Evolutionary conservation across 1,139 yeast genomes (phyloP), one percentile per base, ranked within the genome.

Genomic region (Magnusiomyces suaveolens): DNA sequence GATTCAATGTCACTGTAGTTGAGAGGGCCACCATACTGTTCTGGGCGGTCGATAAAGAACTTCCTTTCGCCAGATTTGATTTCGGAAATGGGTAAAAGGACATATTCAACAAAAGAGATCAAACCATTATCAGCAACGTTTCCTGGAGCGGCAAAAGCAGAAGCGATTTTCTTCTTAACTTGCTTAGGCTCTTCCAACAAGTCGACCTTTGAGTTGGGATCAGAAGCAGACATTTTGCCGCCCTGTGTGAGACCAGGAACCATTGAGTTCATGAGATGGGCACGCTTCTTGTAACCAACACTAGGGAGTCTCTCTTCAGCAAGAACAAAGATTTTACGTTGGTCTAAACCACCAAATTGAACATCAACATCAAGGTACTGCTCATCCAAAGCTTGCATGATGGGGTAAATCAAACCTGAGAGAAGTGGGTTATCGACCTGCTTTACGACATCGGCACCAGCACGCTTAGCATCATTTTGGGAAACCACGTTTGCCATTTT

Each of bases 381-480:
- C 73, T 94, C 99, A 71, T 94, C 99, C 59, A 94, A 79, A 1
- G 97, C 97, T 74, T 94, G 99, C 98, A 94, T 92, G 67, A 94
- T 80, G 54, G 99, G 99, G 72, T 94, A 94, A 64, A 94, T 87
- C 69, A 94, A 80, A 3, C 98, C 98, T 38, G 95, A 84, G 60
- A 94, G 79, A 62, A 90, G 79, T 39, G 98, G 98, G 71, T 89
- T 89, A 48, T 88, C 83, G 53, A 90, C 97, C 74, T 94, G 98
- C 71, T 94, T 94, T 60, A 94, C 99, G 56, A 94, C 99, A 72
- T 94, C 99, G 16, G 99, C 98, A 68, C 99, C 99, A 1, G 99
- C 99, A 71, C 98, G 83, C 75, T 88, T 88, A 62, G 97, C 97
- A 67, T 90, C 97, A 68, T 92, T 90, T 72, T 87, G 96, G 25